These are phyloP conservation scores for Schwanniomyces sp. DNA, from an alignment of 805 yeast genomes.

Conservation along the genomic window DNA sequence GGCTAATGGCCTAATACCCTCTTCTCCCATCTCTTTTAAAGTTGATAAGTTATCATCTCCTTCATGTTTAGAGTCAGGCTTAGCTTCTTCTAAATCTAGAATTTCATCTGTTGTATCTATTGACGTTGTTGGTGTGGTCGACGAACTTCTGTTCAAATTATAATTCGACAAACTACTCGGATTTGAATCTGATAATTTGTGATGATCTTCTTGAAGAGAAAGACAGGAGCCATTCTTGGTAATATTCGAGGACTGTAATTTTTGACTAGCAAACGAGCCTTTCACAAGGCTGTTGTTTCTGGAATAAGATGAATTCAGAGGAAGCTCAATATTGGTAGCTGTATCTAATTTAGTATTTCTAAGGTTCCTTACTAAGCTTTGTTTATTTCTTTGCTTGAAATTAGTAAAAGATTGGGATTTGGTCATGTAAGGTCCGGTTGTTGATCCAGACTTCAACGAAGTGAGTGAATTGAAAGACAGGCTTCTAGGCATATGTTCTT, in stretches of 20 bases:
- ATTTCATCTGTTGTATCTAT: slow-evolving; percentile 13
- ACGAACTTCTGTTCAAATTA: slow-evolving; percentile 19
- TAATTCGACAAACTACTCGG: slow-evolving; percentile 23
- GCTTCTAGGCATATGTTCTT: slow-evolving; percentile 6
- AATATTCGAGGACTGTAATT: slow-evolving; percentile 6
- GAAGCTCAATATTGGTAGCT: slow-evolving; percentile 20
- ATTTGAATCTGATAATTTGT: slow-evolving; percentile 13
- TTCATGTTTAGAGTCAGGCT: not conserved
- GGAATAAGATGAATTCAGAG: not conserved
- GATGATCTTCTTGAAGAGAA: slow-evolving; percentile 1
- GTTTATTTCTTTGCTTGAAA: slow-evolving; percentile 17
- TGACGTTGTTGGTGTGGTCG: slow-evolving; percentile 34
- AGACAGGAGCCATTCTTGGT: slow-evolving; percentile 2
- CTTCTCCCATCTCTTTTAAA: slow-evolving; percentile 4
- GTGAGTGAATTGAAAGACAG: slow-evolving; percentile 7
- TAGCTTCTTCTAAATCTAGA: not conserved
- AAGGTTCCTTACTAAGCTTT: slow-evolving; percentile 20
- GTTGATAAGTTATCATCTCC: slow-evolving; percentile 3
- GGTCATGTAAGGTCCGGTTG: slow-evolving; percentile 3
- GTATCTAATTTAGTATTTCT: slow-evolving; percentile 23
- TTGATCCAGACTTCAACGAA: slow-evolving; percentile 1
- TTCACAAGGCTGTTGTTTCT: not conserved
- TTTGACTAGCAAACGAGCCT: not conserved
- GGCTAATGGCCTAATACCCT: not conserved
- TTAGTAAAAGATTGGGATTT: slow-evolving; percentile 13